phyloP scores from a whole-genome alignment of 2,329 filamentous ascomycete species.

The Rutstroemia sp. region DNA sequence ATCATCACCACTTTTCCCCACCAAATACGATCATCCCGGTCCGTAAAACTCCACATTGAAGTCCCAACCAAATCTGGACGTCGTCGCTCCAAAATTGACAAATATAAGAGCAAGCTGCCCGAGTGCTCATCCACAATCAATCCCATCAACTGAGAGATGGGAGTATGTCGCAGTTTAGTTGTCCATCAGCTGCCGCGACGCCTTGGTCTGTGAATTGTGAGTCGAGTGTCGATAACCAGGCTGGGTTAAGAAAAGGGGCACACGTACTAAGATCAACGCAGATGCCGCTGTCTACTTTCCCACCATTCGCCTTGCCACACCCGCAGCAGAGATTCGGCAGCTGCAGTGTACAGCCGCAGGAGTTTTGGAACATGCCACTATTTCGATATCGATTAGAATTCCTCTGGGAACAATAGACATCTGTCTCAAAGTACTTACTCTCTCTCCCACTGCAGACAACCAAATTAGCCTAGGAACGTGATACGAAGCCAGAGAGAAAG shows the following conservation, averaged over 20 bases:
- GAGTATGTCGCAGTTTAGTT: conserved; percentile 1
- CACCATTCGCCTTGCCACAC: background rate
- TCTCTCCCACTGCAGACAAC: background rate
- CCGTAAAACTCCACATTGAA: too few relatives aligned
- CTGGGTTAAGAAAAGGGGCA: too few relatives aligned
- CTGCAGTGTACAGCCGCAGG: conserved; percentile 1
- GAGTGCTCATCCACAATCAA: too few relatives aligned
- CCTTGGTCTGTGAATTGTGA: background rate
- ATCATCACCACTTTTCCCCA: too few relatives aligned
- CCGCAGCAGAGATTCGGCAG: conserved; percentile 1
- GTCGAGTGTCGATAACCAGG: too few relatives aligned
- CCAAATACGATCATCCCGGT: too few relatives aligned
- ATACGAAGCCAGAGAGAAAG: too few relatives aligned
- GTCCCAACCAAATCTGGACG: too few relatives aligned
- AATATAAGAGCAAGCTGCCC: too few relatives aligned
- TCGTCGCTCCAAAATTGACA: too few relatives aligned
- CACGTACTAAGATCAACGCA: conserved; percentile 4
- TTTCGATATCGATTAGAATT: background rate
- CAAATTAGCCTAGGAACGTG: background rate
- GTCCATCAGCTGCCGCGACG: background rate
- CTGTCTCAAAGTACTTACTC: background rate
- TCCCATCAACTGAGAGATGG: background rate
- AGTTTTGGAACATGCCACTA: conserved; percentile 6
- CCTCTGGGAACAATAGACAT: background rate
- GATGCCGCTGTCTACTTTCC: background rate